Percentiles rank a stretch among this genome's conserved stretches.
Conservation (phyloP, 208 protist genomes). For the Vickermania ingenoplastis region DNA sequence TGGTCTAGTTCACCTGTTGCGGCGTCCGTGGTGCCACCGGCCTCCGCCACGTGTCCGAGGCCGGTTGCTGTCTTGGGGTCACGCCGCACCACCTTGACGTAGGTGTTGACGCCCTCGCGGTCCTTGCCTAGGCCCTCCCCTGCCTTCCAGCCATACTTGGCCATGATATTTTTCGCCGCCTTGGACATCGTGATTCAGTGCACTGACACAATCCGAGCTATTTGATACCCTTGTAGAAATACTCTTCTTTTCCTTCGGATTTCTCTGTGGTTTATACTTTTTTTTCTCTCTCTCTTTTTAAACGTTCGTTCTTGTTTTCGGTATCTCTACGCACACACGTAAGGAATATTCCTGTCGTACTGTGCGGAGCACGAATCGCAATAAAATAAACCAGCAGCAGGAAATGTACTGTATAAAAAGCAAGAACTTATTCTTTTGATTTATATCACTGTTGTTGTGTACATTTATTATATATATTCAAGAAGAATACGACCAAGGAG, state of each 20-base stretch:
- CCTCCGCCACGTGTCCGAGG: slow-evolving; percentile 48
- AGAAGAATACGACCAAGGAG: too few relatives aligned
- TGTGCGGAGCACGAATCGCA: too few relatives aligned
- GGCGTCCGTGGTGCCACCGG: slow-evolving; percentile 15
- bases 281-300: neutral
- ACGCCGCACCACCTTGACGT: slow-evolving; percentile 68
- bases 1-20: slow-evolving; percentile 47
- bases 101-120: slow-evolving; percentile 42
- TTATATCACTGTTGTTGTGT: too few relatives aligned
- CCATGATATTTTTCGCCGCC: slow-evolving; percentile 69
- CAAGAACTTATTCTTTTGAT: too few relatives aligned
- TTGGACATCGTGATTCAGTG: slow-evolving; percentile 35
- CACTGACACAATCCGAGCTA: too few relatives aligned
- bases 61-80: slow-evolving; percentile 57
- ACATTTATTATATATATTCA: too few relatives aligned
- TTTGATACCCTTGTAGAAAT: too few relatives aligned
- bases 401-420: too few relatives aligned
- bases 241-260: neutral
- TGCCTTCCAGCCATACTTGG: slow-evolving; percentile 79
- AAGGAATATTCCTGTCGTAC: too few relatives aligned
- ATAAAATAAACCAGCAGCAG: too few relatives aligned
- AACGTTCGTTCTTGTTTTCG: neutral
- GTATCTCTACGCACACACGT: too few relatives aligned
- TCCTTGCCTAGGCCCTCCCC: slow-evolving; percentile 79
- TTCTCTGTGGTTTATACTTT: neutral